These are phyloP conservation scores for Solanum rostratum DNA, from an alignment of 257 asterid genomes.

Conservation along the genomic window DNA sequence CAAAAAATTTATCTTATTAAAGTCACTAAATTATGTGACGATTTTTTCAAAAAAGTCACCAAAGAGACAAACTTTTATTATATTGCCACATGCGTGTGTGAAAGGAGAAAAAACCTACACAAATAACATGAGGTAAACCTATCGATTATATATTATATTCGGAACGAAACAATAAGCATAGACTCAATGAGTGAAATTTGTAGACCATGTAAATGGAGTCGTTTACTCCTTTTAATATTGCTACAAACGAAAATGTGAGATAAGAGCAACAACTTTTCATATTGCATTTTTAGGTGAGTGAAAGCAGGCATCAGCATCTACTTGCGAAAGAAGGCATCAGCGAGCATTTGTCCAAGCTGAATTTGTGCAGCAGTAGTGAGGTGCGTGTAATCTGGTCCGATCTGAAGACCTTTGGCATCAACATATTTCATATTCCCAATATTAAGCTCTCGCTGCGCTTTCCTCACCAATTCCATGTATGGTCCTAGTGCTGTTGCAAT, in stretches of 20 bases:
- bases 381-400: constrained; percentile 25
- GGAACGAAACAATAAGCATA: background rate
- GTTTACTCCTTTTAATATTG: too few species aligned
- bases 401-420: constrained; percentile 25
- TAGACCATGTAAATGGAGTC: background rate
- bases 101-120: background rate
- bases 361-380: constrained; percentile 20
- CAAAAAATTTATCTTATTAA: background rate
- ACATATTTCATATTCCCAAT: constrained; percentile 14
- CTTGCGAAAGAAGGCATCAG: constrained; percentile 13
- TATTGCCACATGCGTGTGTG: too few species aligned
- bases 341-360: constrained; percentile 24
- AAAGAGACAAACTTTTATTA: too few species aligned
- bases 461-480: constrained; percentile 12
- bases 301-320: background rate
- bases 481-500: constrained; percentile 25
- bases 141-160: too few species aligned
- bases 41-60: too few species aligned
- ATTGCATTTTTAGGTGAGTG: background rate
- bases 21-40: background rate
- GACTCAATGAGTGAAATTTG: background rate
- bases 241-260: background rate
- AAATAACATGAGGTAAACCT: background rate
- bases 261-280: too few species aligned
- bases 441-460: constrained; percentile 15